phyloP scores from a whole-genome alignment of 176 grass and related monocot species.

The Themeda triandra region DNA sequence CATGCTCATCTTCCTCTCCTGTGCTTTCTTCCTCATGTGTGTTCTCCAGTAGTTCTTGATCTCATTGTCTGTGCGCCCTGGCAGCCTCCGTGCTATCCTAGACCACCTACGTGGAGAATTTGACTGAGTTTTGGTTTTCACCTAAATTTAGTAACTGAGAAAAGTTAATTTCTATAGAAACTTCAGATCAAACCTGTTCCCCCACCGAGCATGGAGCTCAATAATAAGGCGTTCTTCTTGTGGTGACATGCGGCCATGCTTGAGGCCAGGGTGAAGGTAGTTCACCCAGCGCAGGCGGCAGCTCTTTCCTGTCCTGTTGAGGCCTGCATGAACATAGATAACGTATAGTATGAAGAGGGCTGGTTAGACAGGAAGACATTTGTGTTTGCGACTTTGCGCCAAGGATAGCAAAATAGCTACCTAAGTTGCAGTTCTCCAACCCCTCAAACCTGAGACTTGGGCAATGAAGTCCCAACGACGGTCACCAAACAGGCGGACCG shows the following conservation, averaged over 20 bases:
- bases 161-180: background rate
- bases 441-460: conserved; percentile 99
- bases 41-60: conserved; percentile 97
- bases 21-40: conserved; percentile 93
- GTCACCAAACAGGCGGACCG: conserved; percentile 86
- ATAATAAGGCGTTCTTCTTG: conserved; percentile 71
- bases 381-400: conserved; percentile 26
- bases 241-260: conserved; percentile 76
- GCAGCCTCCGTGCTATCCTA: conserved; percentile 67
- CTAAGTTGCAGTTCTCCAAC: conserved; percentile 68
- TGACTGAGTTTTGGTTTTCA: conserved; percentile 1
- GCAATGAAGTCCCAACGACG: conserved; percentile 98
- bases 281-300: conserved; percentile 88
- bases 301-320: conserved; percentile 85
- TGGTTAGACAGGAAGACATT: conserved; percentile 30
- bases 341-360: conserved; percentile 24
- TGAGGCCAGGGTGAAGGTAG: conserved; percentile 87
- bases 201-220: conserved; percentile 81
- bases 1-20: conserved; percentile 50
- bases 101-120: conserved; percentile 61
- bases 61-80: conserved; percentile 86
- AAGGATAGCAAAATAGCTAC: conserved; percentile 53
- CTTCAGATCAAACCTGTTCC: conserved; percentile 58
- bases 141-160: background rate
- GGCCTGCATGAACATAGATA: conserved; percentile 42